phyloP scores from a whole-genome alignment of 768 basidiomycete species.

The Boletus reticulatus region DNA sequence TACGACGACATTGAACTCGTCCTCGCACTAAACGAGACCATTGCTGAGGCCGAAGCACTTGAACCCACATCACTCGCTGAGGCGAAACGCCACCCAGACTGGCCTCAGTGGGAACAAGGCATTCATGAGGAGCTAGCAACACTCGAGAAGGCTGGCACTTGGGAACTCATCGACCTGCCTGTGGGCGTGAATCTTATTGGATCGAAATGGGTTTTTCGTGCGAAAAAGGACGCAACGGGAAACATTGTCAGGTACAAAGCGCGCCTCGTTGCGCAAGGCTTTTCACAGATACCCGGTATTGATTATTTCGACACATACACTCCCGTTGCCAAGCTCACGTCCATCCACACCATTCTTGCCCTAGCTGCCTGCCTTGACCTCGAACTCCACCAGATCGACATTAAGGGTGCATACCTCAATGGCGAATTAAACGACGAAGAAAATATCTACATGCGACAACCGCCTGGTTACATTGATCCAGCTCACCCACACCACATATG shows the following conservation, averaged over 20 bases:
- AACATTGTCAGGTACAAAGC: too few species aligned
- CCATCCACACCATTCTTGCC: not conserved
- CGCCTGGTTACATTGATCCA: not conserved
- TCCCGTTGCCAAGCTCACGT: not conserved
- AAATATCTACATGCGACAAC: not conserved
- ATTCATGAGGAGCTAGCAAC: too few species aligned
- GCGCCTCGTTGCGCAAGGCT: too few species aligned
- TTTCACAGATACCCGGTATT: not conserved
- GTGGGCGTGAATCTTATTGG: not conserved
- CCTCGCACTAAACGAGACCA: not conserved
- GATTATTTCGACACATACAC: not conserved
- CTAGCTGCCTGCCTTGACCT: not conserved
- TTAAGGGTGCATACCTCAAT: not conserved
- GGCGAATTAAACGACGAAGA: too few species aligned
- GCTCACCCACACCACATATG: not conserved
- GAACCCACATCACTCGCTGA: not conserved
- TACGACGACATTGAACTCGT: not conserved
- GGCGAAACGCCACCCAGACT: not conserved
- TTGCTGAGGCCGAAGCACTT: not conserved
- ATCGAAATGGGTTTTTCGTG: not conserved
- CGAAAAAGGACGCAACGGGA: not conserved
- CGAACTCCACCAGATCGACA: not conserved
- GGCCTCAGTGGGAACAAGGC: not conserved
- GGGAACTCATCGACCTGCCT: not conserved
- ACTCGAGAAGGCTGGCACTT: not conserved